These are phyloP conservation scores for Luzula sylvatica DNA, from an alignment of 176 grass and related monocot genomes.

Conservation along the genomic window DNA sequence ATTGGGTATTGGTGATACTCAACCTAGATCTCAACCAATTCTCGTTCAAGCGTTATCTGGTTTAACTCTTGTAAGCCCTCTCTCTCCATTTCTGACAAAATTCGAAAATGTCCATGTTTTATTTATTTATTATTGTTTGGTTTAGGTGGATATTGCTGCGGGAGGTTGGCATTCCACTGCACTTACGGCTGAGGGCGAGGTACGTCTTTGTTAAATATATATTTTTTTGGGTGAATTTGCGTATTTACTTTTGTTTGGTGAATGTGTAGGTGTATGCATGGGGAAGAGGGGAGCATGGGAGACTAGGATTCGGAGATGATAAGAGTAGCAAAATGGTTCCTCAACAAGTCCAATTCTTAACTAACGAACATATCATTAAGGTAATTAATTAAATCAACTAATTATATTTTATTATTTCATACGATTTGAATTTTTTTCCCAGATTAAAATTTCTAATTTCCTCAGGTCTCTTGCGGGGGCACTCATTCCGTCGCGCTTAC, in stretches of 20 bases:
- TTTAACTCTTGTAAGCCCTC: slow-evolving; percentile 48
- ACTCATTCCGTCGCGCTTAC: slow-evolving; percentile 90
- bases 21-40: slow-evolving; percentile 83
- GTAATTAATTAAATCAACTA: slow-evolving; percentile 18
- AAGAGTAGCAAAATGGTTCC: slow-evolving; percentile 99
- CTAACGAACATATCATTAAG: slow-evolving; percentile 74
- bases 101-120: too few relatives aligned
- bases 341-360: slow-evolving; percentile 61
- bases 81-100: too few relatives aligned
- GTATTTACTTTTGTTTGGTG: slow-evolving; percentile 1
- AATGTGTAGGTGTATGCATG: slow-evolving; percentile 83
- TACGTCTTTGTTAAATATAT: slow-evolving; percentile 21
- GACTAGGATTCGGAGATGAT: slow-evolving; percentile 97
- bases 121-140: too few relatives aligned
- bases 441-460: slow-evolving; percentile 2
- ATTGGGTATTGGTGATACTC: slow-evolving; percentile 82
- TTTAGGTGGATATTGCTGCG: slow-evolving; percentile 90
- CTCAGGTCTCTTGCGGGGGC: slow-evolving; percentile 89
- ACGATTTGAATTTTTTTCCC: slow-evolving; percentile 2
- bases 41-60: slow-evolving; percentile 58
- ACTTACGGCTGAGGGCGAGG: slow-evolving; percentile 75
- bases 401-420: not conserved
- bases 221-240: not conserved
- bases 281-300: slow-evolving; percentile 97
- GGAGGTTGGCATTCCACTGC: slow-evolving; percentile 99